Conservation (phyloP, 345 rosid genomes). For the Anacardium occidentale region DNA sequence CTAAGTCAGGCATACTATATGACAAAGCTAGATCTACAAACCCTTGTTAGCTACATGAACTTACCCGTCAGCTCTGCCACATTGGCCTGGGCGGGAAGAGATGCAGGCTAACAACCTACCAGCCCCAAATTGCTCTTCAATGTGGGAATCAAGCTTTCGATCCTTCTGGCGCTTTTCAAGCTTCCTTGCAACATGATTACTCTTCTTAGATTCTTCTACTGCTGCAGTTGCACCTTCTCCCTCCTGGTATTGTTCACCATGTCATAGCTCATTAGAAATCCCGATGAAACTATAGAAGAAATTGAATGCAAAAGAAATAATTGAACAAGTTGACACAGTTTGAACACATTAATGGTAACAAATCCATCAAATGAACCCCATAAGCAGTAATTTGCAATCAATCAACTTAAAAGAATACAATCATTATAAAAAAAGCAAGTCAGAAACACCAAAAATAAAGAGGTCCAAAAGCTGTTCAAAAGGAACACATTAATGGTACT, state of each 20-base stretch:
- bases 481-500: too few species aligned
- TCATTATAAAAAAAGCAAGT: too few species aligned
- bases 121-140: conserved; percentile 53
- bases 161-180: conserved; percentile 48
- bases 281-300: not conserved
- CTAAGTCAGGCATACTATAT: not conserved
- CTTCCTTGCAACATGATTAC: conserved; percentile 47
- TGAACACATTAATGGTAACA: not conserved
- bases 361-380: too few species aligned
- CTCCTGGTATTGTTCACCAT: conserved; percentile 29
- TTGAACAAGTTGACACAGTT: too few species aligned
- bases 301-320: not conserved
- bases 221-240: conserved; percentile 35
- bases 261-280: not conserved
- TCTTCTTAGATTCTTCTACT: conserved; percentile 48
- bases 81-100: conserved; percentile 57
- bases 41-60: not conserved
- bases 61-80: conserved; percentile 60
- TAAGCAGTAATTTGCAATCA: too few species aligned
- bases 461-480: too few species aligned
- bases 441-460: too few species aligned
- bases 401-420: too few species aligned
- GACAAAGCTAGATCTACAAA: not conserved
- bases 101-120: conserved; percentile 58
- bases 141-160: conserved; percentile 43